A percentile compares a stretch with the other conserved stretches of the same genome.
These are phyloP conservation scores for Paecilomyces variotii DNA, from an alignment of 2,329 filamentous ascomycete genomes.

Conservation along the genomic window DNA sequence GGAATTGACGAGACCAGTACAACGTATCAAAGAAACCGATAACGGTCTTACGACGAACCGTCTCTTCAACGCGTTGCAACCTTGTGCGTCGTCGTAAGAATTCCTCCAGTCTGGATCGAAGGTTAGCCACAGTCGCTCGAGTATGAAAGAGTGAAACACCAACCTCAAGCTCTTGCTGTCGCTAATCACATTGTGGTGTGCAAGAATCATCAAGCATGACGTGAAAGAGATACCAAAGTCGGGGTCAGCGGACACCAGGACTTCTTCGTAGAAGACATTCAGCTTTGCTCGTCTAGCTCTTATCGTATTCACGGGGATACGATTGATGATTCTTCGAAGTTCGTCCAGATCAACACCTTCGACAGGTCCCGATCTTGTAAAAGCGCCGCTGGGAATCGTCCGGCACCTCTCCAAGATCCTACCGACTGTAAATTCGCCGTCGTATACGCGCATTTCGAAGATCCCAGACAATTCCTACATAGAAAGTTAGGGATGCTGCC, in stretches of 20 bases:
- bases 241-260: slow-evolving; percentile 84
- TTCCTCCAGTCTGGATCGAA: slow-evolving; percentile 65
- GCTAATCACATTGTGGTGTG: slow-evolving; percentile 97
- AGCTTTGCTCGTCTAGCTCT: slow-evolving; percentile 68
- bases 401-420: slow-evolving; percentile 79
- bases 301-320: slow-evolving; percentile 68
- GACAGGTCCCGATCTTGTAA: slow-evolving; percentile 30
- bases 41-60: slow-evolving; percentile 81
- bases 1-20: slow-evolving; percentile 78
- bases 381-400: slow-evolving; percentile 44
- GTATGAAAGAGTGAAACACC: slow-evolving; percentile 16
- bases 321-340: slow-evolving; percentile 63
- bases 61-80: slow-evolving; percentile 89
- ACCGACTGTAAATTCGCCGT: slow-evolving; percentile 79
- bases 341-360: slow-evolving; percentile 63
- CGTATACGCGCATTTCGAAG: slow-evolving; percentile 96
- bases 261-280: slow-evolving; percentile 95
- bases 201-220: slow-evolving; percentile 85
- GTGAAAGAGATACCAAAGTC: slow-evolving; percentile 88
- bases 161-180: slow-evolving; percentile 90
- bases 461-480: slow-evolving; percentile 73
- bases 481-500: slow-evolving; percentile 4
- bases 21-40: slow-evolving; percentile 92
- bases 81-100: slow-evolving; percentile 84
- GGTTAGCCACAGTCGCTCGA: slow-evolving; percentile 18